phyloP scores from a whole-genome alignment of 73 alveolate species.

The Uronychia binucleata region DNA sequence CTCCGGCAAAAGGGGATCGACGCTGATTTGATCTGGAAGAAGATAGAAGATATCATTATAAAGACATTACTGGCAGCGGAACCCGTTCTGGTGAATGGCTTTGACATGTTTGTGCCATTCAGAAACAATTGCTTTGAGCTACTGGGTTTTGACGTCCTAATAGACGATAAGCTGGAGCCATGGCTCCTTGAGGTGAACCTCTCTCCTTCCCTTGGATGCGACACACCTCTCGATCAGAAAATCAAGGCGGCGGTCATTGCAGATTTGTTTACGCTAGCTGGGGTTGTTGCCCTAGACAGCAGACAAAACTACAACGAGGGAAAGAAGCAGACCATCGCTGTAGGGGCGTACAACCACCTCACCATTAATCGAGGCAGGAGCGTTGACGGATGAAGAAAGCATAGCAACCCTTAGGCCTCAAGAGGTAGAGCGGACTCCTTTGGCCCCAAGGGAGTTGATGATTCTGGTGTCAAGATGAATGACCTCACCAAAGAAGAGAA shows the following conservation, averaged over 20 bases:
- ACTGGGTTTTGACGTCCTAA: slow-evolving; percentile 81
- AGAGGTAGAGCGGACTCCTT: neutral
- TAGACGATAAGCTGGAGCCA: slow-evolving; percentile 72
- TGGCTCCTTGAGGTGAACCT: slow-evolving; percentile 87
- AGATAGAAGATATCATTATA: slow-evolving; percentile 83
- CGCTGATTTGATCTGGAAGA: slow-evolving; percentile 39
- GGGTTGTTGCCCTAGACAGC: slow-evolving; percentile 25
- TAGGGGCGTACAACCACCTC: neutral
- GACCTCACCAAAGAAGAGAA: no score
- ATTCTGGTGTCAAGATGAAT: no score
- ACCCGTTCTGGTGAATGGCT: slow-evolving; percentile 63
- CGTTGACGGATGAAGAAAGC: no score
- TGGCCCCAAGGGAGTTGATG: neutral
- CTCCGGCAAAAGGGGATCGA: slow-evolving; percentile 57
- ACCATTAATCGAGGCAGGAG: slow-evolving; percentile 2
- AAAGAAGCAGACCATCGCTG: no score
- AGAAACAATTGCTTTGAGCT: slow-evolving; percentile 88
- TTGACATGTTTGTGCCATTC: slow-evolving; percentile 75
- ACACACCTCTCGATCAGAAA: slow-evolving; percentile 66
- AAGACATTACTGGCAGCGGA: slow-evolving; percentile 86
- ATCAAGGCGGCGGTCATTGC: slow-evolving; percentile 71
- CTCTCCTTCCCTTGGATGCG: slow-evolving; percentile 77
- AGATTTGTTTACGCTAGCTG: slow-evolving; percentile 72
- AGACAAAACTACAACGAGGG: no score
- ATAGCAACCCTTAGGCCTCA: no score